phyloP scores from a whole-genome alignment of 257 asterid genomes.

The Ilex aquifolium region DNA sequence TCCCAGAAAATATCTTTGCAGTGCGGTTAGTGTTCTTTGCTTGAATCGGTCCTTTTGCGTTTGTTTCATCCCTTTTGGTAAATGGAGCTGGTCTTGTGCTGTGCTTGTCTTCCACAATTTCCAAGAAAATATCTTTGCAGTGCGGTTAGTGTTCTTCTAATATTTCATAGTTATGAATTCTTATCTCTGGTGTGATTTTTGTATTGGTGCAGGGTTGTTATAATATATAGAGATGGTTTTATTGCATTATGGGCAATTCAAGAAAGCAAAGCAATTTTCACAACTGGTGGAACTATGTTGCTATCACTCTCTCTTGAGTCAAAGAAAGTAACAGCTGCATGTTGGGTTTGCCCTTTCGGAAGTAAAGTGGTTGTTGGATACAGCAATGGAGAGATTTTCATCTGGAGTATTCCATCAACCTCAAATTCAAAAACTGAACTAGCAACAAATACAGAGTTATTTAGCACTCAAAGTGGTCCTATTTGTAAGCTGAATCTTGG shows the following conservation, averaged over 20 bases:
- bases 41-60: too few species aligned
- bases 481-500: constrained; percentile 77
- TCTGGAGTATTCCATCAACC: constrained; percentile 64
- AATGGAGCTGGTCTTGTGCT: not conserved
- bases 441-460: constrained; percentile 26
- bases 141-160: not conserved
- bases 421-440: constrained; percentile 31
- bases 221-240: constrained; percentile 61
- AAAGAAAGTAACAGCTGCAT: constrained; percentile 80
- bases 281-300: constrained; percentile 40
- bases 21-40: not conserved
- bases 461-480: constrained; percentile 43
- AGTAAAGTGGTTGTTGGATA: constrained; percentile 79
- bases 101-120: too few species aligned
- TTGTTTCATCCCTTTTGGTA: not conserved
- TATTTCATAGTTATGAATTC: too few species aligned
- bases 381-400: constrained; percentile 73
- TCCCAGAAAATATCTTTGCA: too few species aligned
- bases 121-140: too few species aligned
- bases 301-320: constrained; percentile 53
- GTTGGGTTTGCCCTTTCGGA: constrained; percentile 83
- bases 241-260: constrained; percentile 69
- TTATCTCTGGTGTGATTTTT: not conserved
- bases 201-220: constrained; percentile 50
- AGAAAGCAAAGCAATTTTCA: constrained; percentile 54